These are phyloP conservation scores for Kuraishia ogatae DNA, from an alignment of 805 yeast species.

Conservation along the genomic window DNA sequence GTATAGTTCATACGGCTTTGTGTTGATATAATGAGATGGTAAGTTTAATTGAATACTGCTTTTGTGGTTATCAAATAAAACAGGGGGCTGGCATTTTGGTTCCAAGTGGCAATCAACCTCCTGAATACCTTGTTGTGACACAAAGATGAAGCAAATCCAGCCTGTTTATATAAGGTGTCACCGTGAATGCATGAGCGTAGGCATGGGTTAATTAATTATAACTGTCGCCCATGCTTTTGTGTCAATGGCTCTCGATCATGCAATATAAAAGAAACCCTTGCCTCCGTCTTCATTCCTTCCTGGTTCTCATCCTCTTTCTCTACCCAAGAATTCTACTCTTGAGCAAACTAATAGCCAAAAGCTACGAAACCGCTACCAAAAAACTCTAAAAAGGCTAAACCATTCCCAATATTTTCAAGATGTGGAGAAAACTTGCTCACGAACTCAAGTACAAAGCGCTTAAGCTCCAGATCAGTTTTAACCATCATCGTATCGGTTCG, in stretches of 20 bases:
- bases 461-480: not conserved
- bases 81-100: not conserved
- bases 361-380: not conserved
- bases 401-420: too few relatives aligned
- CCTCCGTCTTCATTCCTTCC: not conserved
- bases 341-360: not conserved
- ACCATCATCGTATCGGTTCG: not conserved
- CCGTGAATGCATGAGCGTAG: too few relatives aligned
- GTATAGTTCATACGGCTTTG: constrained; percentile 13
- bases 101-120: not conserved
- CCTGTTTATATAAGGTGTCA: too few relatives aligned
- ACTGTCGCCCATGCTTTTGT: not conserved
- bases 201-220: not conserved
- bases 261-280: not conserved
- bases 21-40: not conserved
- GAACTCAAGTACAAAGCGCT: not conserved
- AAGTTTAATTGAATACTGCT: not conserved
- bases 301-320: not conserved
- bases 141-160: not conserved
- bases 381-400: not conserved
- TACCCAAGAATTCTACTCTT: not conserved
- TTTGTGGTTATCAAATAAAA: not conserved
- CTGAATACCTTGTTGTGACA: not conserved
- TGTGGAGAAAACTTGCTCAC: not conserved
- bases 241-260: not conserved